Conservation (phyloP, 164 flowering plant genomes). For the Chimonanthus salicifolius region DNA sequence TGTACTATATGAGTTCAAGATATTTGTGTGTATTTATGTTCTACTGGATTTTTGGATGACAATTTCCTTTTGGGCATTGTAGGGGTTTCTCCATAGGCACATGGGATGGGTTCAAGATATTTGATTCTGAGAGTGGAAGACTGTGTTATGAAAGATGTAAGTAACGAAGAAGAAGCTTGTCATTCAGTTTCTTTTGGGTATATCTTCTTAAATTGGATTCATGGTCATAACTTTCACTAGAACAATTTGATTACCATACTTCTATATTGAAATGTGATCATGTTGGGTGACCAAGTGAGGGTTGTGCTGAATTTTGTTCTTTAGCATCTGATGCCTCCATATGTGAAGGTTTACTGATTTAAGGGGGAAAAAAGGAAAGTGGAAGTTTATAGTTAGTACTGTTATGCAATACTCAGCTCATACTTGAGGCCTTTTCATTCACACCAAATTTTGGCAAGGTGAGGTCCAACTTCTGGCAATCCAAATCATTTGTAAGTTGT, state of each 20-base stretch:
- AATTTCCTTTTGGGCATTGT: constrained; percentile 1
- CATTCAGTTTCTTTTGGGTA: constrained; percentile 1
- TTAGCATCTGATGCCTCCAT: too few species aligned
- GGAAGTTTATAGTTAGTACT: too few species aligned
- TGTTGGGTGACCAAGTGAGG: not conserved
- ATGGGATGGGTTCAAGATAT: constrained; percentile 68
- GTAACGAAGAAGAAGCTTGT: constrained; percentile 2
- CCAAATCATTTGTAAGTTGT: too few species aligned
- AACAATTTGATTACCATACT: not conserved
- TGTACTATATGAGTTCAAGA: not conserved
- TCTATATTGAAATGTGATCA: not conserved
- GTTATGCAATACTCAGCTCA: too few species aligned
- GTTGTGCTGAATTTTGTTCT: too few species aligned
- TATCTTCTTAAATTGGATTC: not conserved
- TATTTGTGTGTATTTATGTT: not conserved
- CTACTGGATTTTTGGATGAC: not conserved
- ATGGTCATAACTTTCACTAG: not conserved
- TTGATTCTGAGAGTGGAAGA: constrained; percentile 61
- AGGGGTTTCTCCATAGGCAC: constrained; percentile 80
- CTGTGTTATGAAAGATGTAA: constrained; percentile 71
- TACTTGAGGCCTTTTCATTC: too few species aligned
- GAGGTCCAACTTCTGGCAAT: too few species aligned
- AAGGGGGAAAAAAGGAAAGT: too few species aligned
- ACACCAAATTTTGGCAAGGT: too few species aligned
- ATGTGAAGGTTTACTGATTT: too few species aligned